These are phyloP conservation scores for Musa beccarii DNA, from an alignment of 176 grass and related monocot species.

Conservation along the genomic window DNA sequence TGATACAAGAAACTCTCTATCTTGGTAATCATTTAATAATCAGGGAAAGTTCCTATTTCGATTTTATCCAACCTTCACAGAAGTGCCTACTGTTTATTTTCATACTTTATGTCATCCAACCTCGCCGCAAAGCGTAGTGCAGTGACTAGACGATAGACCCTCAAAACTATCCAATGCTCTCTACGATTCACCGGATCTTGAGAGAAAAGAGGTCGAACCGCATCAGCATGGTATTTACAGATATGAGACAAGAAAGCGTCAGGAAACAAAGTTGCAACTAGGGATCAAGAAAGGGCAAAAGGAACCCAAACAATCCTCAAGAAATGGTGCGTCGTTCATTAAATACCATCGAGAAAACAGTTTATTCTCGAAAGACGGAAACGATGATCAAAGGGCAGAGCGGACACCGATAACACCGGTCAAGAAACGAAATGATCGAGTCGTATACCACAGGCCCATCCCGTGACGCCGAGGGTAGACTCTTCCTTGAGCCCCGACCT, in stretches of 20 bases:
- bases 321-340: neutral
- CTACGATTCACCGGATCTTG: neutral
- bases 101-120: too few relatives aligned
- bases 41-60: too few relatives aligned
- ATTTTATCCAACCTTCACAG: too few relatives aligned
- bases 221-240: neutral
- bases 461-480: conserved; percentile 13
- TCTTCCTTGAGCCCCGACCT: conserved; percentile 8
- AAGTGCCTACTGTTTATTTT: too few relatives aligned
- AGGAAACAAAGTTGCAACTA: neutral
- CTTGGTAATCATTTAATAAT: too few relatives aligned
- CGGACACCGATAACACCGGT: neutral
- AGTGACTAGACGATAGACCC: too few relatives aligned
- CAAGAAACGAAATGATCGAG: neutral
- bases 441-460: neutral
- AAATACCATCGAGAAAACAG: neutral
- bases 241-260: neutral
- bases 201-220: neutral
- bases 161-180: neutral
- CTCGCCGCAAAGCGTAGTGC: too few relatives aligned
- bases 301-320: neutral
- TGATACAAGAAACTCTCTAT: too few relatives aligned
- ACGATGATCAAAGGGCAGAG: neutral
- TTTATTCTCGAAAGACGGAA: neutral
- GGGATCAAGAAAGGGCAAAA: neutral